These are phyloP conservation scores for Apiospora rasikravindrae DNA, from an alignment of 2,329 filamentous ascomycete genomes.

Conservation along the genomic window DNA sequence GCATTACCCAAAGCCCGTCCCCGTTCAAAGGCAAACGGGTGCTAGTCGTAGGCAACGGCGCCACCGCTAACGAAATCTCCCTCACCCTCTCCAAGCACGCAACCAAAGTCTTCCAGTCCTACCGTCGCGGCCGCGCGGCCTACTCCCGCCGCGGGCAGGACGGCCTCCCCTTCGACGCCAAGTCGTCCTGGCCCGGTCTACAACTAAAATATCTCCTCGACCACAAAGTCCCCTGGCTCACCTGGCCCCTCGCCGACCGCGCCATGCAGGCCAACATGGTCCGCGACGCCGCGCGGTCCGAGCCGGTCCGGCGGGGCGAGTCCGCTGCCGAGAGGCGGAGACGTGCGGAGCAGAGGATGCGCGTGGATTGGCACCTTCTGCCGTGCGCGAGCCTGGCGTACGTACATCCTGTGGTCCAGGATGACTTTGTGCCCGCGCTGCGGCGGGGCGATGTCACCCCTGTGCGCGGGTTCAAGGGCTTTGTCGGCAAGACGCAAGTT, in stretches of 20 bases:
- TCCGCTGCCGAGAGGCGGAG: conserved; percentile 17
- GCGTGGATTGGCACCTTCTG: conserved; percentile 29
- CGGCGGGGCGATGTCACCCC: conserved; percentile 25
- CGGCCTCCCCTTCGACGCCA: conserved; percentile 27
- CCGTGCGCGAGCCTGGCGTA: conserved; percentile 28
- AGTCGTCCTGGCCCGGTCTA: conserved; percentile 27
- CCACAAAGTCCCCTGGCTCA: conserved; percentile 26
- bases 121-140: conserved; percentile 27
- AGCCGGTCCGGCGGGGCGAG: conserved; percentile 12
- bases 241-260: conserved; percentile 23
- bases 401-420: conserved; percentile 29
- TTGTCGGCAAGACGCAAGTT: conserved; percentile 25
- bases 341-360: conserved; percentile 23
- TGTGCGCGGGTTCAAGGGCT: conserved; percentile 29
- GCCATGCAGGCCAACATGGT: conserved; percentile 30
- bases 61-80: conserved; percentile 29
- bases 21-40: conserved; percentile 26
- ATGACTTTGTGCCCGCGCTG: conserved; percentile 30
- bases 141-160: conserved; percentile 27
- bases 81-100: conserved; percentile 24
- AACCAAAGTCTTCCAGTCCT: conserved; percentile 27
- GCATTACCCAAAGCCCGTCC: no score
- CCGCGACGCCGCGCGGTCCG: conserved; percentile 25
- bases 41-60: conserved; percentile 30
- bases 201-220: conserved; percentile 31